Base-by-base conservation (phyloP, 176 grass and related monocot species). In the Carex scoparia region DNA sequence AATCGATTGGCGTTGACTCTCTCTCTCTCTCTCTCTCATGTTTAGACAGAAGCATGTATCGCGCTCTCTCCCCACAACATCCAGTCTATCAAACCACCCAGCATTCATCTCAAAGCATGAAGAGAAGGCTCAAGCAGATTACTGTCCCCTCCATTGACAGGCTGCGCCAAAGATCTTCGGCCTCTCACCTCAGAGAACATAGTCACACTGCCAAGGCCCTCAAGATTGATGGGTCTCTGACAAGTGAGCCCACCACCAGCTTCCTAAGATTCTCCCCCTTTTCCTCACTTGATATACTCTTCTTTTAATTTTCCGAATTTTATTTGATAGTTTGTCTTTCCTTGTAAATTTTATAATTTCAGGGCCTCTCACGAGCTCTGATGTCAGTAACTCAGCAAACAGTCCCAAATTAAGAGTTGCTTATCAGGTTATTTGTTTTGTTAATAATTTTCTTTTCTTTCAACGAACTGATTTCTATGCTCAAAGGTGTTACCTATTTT, bases 401-500 rank as follows among this genome's bases (percentile, higher is more conserved):
- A 73, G 83, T 11, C 42, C 84, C 19, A 84, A 88, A 2, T 72
- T 94, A 81, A 89, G 88, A 86, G 87, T 91, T 15, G 92, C 92
- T 4, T 94, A 94, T 84, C 92, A 91, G 92, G 89, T 94, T 1
- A 64, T 85, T 79, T 7, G 79, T 19, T 81, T 75, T 86, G 81
- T 54, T 54, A 62, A 14, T 40, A 15, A 14, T 27, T 23, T 37
- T 53, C 3, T 81, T 38, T 0, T 10, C 2, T 58, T 55, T 0
- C 9, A 11, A 14, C 56, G 10, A 72, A 85, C 32, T 44, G 48
- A 53, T 32, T 82, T 42, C 5, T 53, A 7, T 82, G 8, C 63
- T 15, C 9, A 48, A 82, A 82, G 23, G 40, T 53, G 1, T 13
- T 54, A 44, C 4, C 19, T 54, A 27, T 30, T 76, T 31, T 5